Base-by-base conservation (phyloP, 2,329 filamentous ascomycete genomes). In the Trematosphaeria pertusa region DNA sequence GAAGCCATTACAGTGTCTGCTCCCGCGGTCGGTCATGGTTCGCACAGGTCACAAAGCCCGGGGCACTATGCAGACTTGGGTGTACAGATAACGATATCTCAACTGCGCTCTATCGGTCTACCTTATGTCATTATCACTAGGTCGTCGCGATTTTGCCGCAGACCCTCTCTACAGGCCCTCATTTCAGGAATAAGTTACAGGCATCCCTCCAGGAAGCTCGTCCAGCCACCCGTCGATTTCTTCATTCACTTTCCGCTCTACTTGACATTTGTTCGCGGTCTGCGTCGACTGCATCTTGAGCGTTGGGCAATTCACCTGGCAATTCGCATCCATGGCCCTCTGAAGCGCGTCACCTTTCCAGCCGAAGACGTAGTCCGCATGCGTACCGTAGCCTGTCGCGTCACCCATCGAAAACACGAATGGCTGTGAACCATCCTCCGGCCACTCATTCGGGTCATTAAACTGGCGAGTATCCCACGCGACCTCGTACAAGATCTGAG, bases 341-440 rank as follows among this genome's bases (percentile, higher is more conserved):
- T 53, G 49, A 11, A 56, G 40, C 22, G 46, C 38, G 31, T 56
- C 49, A 2, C 39, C 49, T 19, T 53, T 47, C 49, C 52, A 56
- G 12, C 49, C 49, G 22, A 55, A 55, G 5, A 52, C 17, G 24
- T 49, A 52, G 10, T 52, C 52, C 7, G 48, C 57, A 34, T 59
- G 56, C 2, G 46, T 51, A 2, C 46, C 48, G 31, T 49, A 59
- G 0, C 56, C 54, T 4, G 52, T 56, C 9, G 11, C 31, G 30
- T 59, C 54, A 5, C 56, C 56, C 21, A 40, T 37, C 26, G 42
- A 48, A 26, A 48, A 59, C 1, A 58, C 51, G 21, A 59, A 59
- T 4, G 54, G 56, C 44, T 59, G 51, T 8, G 40, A 49, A 4
- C 54, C 54, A 38, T 59, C 56, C n/a, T 43, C 46, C 0, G 48